A percentile compares a stretch with the other conserved stretches of the same genome.
These are phyloP conservation scores for Penicillium verhagenii DNA, from an alignment of 495 filamentous ascomycete genomes.

Conservation along the genomic window DNA sequence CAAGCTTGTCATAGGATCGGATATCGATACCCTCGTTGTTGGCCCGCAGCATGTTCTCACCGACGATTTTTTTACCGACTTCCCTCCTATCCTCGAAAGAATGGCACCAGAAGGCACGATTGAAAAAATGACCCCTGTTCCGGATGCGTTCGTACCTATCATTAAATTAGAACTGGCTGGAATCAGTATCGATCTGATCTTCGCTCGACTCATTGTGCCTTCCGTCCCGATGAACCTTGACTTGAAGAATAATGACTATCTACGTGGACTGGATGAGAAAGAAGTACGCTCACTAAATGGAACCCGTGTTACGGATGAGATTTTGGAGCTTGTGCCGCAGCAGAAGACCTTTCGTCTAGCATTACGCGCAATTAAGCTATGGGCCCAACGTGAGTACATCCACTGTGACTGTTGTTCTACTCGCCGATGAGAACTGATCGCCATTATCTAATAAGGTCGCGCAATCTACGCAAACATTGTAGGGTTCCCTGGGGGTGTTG, in stretches of 20 bases:
- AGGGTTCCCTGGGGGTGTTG: conserved; percentile 93
- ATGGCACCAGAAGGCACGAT: conserved; percentile 75
- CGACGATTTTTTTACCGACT: conserved; percentile 87
- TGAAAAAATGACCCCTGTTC: conserved; percentile 79
- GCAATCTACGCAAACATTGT: conserved; percentile 95
- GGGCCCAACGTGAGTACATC: conserved; percentile 72
- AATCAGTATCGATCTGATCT: conserved; percentile 94
- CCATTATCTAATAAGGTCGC: conserved; percentile 46
- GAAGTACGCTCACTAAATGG: conserved; percentile 90
- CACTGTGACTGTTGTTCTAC: not conserved
- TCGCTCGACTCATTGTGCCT: conserved; percentile 70
- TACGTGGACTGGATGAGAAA: conserved; percentile 81
- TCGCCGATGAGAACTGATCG: not conserved
- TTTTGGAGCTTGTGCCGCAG: conserved; percentile 84
- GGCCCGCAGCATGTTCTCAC: conserved; percentile 81
- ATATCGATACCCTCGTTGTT: conserved; percentile 95
- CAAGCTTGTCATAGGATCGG: conserved; percentile 60
- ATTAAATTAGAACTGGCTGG: conserved; percentile 90
- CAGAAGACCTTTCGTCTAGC: conserved; percentile 83
- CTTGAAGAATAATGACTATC: conserved; percentile 75
- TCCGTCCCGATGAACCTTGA: conserved; percentile 71
- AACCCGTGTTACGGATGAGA: conserved; percentile 88
- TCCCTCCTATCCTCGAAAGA: conserved; percentile 71
- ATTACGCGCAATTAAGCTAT: conserved; percentile 88
- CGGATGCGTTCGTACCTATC: conserved; percentile 89